Conservation (phyloP, 495 filamentous ascomycete genomes). For the Hypoxylon fragiforme region DNA sequence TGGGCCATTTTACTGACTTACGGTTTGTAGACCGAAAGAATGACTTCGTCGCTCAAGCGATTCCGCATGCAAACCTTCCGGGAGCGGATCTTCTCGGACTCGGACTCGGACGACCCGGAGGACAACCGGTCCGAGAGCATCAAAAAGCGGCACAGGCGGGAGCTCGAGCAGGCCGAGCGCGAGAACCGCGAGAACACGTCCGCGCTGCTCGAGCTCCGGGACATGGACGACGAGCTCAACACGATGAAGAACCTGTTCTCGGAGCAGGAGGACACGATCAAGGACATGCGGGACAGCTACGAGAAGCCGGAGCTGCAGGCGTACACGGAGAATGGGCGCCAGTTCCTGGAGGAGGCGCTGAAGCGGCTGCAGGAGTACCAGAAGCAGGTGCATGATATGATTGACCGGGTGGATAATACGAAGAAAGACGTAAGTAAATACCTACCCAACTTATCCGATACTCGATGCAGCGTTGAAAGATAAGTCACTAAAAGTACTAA, state of each 20-base stretch:
- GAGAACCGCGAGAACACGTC: conserved; percentile 67
- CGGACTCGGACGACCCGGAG: conserved; percentile 53
- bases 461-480: background rate
- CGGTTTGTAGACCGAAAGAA: conserved; percentile 57
- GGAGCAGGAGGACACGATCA: conserved; percentile 56
- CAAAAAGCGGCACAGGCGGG: conserved; percentile 55
- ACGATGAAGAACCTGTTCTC: conserved; percentile 62
- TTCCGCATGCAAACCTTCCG: conserved; percentile 58
- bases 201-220: conserved; percentile 64
- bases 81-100: conserved; percentile 48
- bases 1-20: conserved; percentile 1
- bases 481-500: no score
- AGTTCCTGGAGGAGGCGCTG: conserved; percentile 56
- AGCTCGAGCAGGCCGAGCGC: conserved; percentile 52
- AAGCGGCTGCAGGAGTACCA: conserved; percentile 59
- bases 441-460: background rate
- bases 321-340: conserved; percentile 44
- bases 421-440: conserved; percentile 45
- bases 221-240: conserved; percentile 67
- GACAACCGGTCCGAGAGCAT: conserved; percentile 49
- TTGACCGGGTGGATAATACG: conserved; percentile 51
- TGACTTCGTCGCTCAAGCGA: conserved; percentile 64
- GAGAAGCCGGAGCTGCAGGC: conserved; percentile 36
- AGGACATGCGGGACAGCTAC: conserved; percentile 50
- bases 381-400: conserved; percentile 61